Evolutionary conservation across 495 filamentous ascomycete genomes (phyloP).

Genomic region (Penicillium tannophilum): DNA sequence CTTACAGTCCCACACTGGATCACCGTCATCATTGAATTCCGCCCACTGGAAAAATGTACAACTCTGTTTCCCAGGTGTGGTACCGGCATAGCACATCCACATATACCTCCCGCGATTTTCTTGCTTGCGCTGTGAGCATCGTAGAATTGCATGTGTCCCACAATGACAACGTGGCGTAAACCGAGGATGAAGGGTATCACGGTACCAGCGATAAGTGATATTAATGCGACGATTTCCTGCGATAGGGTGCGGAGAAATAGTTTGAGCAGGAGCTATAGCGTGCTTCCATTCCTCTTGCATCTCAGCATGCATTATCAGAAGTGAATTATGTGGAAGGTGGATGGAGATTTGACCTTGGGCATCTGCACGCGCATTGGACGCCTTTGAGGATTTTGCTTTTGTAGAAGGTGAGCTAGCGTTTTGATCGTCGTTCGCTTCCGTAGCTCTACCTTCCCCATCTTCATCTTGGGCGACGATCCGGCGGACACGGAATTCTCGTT

Average conservation of each 20-base stretch:
- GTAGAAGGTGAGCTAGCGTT: constrained; percentile 4
- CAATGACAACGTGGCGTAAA: constrained; percentile 63
- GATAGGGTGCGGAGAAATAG: constrained; percentile 80
- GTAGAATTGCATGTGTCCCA: constrained; percentile 67
- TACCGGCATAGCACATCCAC: constrained; percentile 89
- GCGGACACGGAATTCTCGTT: constrained; percentile 86
- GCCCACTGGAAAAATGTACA: constrained; percentile 90
- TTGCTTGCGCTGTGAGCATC: constrained; percentile 75
- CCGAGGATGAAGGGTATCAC: constrained; percentile 70
- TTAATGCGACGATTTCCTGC: constrained; percentile 82
- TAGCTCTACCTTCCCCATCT: constrained; percentile 9
- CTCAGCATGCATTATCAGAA: constrained; percentile 92
- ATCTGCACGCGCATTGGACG: constrained; percentile 48
- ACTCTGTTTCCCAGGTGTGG: constrained; percentile 70
- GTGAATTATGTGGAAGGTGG: constrained; percentile 89
- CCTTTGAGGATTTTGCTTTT: constrained; percentile 8
- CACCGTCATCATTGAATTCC: constrained; percentile 83
- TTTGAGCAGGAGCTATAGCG: constrained; percentile 67
- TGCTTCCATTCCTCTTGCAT: constrained; percentile 65
- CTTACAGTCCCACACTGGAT: constrained; percentile 63
- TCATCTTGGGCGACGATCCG: constrained; percentile 64
- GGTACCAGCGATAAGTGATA: constrained; percentile 90
- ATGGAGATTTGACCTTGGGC: constrained; percentile 84
- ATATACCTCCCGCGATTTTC: constrained; percentile 81
- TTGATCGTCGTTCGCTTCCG: constrained; percentile 20